Percentiles rank a stretch among this genome's conserved stretches.
phyloP scores from a whole-genome alignment of 2,329 filamentous ascomycete genomes.

The Colletotrichum sp. region DNA sequence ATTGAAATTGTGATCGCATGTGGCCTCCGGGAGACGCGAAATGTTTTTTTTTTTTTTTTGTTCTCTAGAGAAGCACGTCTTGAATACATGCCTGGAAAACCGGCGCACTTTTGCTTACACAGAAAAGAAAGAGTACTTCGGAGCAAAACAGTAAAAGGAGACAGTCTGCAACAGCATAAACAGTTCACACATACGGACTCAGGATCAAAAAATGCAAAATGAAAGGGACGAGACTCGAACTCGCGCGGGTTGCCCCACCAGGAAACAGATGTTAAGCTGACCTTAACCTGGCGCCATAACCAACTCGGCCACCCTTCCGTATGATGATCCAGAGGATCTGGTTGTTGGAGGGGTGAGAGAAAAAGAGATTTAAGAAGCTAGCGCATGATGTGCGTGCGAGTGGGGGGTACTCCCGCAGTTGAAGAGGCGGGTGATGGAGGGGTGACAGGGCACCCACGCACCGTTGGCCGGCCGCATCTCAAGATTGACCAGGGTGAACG shows the following conservation, averaged over 20 bases:
- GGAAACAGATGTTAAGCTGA: conserved; percentile 22
- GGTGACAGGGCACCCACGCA: background rate
- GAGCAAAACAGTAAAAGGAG: background rate
- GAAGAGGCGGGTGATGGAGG: background rate
- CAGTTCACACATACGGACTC: no score
- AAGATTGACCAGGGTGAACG: background rate
- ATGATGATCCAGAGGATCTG: background rate
- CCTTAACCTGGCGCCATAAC: conserved; percentile 23
- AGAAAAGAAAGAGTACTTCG: background rate
- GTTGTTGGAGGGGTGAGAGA: rapidly evolving
- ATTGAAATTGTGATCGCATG: background rate
- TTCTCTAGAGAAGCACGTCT: background rate
- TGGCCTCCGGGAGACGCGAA: background rate
- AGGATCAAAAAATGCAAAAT: background rate
- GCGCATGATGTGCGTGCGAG: background rate
- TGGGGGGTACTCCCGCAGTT: background rate
- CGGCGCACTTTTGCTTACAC: background rate
- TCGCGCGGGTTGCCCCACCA: conserved; percentile 23
- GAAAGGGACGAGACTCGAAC: conserved; percentile 23
- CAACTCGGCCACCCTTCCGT: conserved; percentile 21
- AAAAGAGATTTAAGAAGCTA: background rate
- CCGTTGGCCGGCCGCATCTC: background rate
- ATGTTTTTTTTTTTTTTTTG: background rate
- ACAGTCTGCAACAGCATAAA: no score
- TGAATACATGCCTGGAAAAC: background rate